phyloP scores from a whole-genome alignment of 495 filamentous ascomycete species.

The Poronia punctata region DNA sequence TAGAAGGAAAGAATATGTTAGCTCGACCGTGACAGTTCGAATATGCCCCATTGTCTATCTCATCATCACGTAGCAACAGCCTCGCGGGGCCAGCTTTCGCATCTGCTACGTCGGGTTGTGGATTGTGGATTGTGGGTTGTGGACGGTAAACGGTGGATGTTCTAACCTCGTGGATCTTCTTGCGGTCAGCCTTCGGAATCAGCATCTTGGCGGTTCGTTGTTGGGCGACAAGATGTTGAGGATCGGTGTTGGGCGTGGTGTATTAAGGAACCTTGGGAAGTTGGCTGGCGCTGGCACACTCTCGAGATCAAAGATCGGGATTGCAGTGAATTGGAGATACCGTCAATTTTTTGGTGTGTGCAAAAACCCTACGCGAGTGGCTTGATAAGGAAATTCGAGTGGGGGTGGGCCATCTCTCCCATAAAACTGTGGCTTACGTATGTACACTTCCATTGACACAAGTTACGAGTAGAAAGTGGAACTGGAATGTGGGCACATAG shows the following conservation, averaged over 20 bases:
- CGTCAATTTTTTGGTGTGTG: constrained; percentile 28
- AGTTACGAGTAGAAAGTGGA: too few species aligned
- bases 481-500: too few species aligned
- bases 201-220: constrained; percentile 63
- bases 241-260: constrained; percentile 17
- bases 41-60: too few species aligned
- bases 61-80: constrained; percentile 1
- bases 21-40: constrained; percentile 14
- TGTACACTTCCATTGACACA: too few species aligned
- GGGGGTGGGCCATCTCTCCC: too few species aligned
- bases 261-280: constrained; percentile 21
- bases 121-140: neutral
- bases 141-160: constrained; percentile 3
- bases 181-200: constrained; percentile 99
- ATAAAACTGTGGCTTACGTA: too few species aligned
- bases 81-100: constrained; percentile 2
- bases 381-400: constrained; percentile 6
- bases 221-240: constrained; percentile 39
- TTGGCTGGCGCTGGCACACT: constrained; percentile 20
- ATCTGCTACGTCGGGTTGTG: constrained; percentile 2
- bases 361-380: constrained; percentile 27
- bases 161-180: constrained; percentile 88
- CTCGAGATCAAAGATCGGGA: constrained; percentile 9
- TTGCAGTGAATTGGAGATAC: constrained; percentile 27
- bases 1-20: constrained; percentile 25